These are phyloP conservation scores for Reticulascus tulasneorum DNA, from an alignment of 2,329 filamentous ascomycete species.

Conservation along the genomic window DNA sequence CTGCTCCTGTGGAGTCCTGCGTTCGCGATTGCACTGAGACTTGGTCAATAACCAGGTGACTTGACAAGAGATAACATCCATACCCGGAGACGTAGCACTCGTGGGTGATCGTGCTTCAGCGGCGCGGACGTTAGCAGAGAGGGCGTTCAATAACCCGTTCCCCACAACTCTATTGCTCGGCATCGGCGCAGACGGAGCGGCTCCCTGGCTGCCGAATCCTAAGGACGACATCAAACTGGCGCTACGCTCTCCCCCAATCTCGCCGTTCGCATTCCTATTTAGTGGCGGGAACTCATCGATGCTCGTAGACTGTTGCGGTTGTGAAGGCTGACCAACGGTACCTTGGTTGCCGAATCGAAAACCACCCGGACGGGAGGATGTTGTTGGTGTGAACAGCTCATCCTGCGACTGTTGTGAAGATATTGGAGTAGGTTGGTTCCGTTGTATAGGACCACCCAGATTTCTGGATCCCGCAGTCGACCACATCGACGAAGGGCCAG, in stretches of 20 bases:
- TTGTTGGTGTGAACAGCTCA: slow-evolving; percentile 37
- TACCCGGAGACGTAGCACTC: slow-evolving; percentile 31
- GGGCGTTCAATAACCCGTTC: slow-evolving; percentile 60
- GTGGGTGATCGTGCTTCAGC: slow-evolving; percentile 45
- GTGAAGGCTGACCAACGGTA: slow-evolving; percentile 32
- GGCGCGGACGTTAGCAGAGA: slow-evolving; percentile 55
- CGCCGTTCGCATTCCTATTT: slow-evolving; percentile 53
- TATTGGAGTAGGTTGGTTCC: slow-evolving; percentile 48
- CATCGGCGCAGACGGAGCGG: slow-evolving; percentile 28
- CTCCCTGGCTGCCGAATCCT: slow-evolving; percentile 46
- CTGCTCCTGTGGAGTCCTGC: slow-evolving; percentile 38
- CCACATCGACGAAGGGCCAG: slow-evolving; percentile 52
- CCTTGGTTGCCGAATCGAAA: slow-evolving; percentile 52
- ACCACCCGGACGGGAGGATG: slow-evolving; percentile 43
- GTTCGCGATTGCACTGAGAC: slow-evolving; percentile 29
- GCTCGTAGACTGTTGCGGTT: slow-evolving; percentile 42
- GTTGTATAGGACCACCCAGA: slow-evolving; percentile 44
- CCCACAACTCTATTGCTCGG: slow-evolving; percentile 41
- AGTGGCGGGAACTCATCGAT: slow-evolving; percentile 62
- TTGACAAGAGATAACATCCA: slow-evolving; percentile 2
- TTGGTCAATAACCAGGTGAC: slow-evolving; percentile 3
- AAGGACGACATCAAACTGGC: slow-evolving; percentile 49
- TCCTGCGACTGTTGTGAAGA: slow-evolving; percentile 49
- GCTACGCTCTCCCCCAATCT: slow-evolving; percentile 53
- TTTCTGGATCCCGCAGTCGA: slow-evolving; percentile 45